Conservation (phyloP, 2,329 filamentous ascomycete species). For the Tolypocladium capitatum region DNA sequence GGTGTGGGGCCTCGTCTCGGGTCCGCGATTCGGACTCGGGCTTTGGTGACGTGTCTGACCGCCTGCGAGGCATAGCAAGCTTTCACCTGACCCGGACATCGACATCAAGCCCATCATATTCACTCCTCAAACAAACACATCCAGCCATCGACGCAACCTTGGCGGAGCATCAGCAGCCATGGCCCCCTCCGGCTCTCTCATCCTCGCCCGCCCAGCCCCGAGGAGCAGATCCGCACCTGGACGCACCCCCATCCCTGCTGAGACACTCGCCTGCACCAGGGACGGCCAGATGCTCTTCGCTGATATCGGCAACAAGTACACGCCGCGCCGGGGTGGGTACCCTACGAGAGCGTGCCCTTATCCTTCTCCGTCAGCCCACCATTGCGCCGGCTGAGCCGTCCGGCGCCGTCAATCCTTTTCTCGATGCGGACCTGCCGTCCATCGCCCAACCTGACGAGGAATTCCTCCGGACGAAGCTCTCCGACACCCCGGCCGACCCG, state of each 20-base stretch:
- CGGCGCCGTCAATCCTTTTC: slow-evolving; percentile 30
- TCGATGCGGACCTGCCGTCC: slow-evolving; percentile 43
- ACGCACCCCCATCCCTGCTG: slow-evolving; percentile 41
- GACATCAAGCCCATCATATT: background rate
- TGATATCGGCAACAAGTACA: slow-evolving; percentile 75
- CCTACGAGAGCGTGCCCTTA: slow-evolving; percentile 61
- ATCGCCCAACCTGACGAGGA: slow-evolving; percentile 53
- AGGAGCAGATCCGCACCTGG: slow-evolving; percentile 43
- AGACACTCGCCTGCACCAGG: slow-evolving; percentile 33
- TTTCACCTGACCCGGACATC: background rate
- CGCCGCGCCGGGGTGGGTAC: slow-evolving; percentile 60
- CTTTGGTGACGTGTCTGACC: background rate
- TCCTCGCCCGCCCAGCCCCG: slow-evolving; percentile 40
- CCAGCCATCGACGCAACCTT: background rate
- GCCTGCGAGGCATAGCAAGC: background rate
- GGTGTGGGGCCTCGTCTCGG: background rate
- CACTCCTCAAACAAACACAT: background rate
- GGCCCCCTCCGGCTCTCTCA: slow-evolving; percentile 10
- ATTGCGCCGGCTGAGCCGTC: slow-evolving; percentile 14
- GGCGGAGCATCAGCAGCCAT: background rate
- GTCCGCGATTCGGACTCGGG: background rate
- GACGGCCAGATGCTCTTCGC: slow-evolving; percentile 50
- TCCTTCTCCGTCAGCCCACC: slow-evolving; percentile 30
- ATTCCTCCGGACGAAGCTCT: slow-evolving; percentile 42
- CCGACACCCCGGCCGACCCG: slow-evolving; percentile 8